phyloP scores from a whole-genome alignment of 2,329 filamentous ascomycete species.

The Penicillium sclerotigenum region DNA sequence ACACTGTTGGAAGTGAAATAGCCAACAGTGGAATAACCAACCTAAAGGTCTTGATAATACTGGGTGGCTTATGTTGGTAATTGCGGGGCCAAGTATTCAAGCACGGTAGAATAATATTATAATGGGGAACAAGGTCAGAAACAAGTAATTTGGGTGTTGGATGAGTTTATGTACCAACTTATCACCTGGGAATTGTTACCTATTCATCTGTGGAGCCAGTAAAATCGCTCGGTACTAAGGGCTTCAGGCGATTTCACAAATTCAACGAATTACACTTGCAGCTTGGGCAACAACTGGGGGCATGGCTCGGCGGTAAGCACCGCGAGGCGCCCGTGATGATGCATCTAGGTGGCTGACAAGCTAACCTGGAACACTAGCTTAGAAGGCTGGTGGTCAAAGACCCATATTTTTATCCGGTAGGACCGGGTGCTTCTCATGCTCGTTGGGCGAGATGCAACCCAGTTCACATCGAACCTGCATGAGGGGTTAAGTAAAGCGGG shows the following conservation, averaged over 20 bases:
- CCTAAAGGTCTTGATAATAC: not conserved
- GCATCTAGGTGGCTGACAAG: conserved; percentile 7
- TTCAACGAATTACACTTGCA: conserved; percentile 7
- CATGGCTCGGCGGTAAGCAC: conserved; percentile 13
- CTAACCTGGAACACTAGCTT: conserved; percentile 13
- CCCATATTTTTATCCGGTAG: not conserved
- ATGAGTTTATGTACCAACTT: conserved; percentile 13
- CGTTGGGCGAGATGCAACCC: conserved; percentile 5
- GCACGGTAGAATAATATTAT: not conserved
- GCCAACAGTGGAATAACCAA: not conserved
- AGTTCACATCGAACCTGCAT: conserved; percentile 9
- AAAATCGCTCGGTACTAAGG: not conserved
- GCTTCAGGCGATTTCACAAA: conserved; percentile 6
- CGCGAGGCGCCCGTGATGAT: conserved; percentile 3
- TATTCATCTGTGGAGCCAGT: conserved; percentile 10
- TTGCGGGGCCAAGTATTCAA: not conserved
- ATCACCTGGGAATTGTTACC: not conserved
- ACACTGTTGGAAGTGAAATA: not conserved
- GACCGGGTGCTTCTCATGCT: not conserved
- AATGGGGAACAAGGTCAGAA: conserved; percentile 1
- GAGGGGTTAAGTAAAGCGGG: conserved; percentile 9
- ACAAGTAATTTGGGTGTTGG: conserved; percentile 4
- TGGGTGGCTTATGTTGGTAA: not conserved
- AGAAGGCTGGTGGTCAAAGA: not conserved
- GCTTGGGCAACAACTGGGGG: conserved; percentile 2